Conservation (phyloP, 2,329 filamentous ascomycete genomes). For the Uncinocarpus reesii region DNA sequence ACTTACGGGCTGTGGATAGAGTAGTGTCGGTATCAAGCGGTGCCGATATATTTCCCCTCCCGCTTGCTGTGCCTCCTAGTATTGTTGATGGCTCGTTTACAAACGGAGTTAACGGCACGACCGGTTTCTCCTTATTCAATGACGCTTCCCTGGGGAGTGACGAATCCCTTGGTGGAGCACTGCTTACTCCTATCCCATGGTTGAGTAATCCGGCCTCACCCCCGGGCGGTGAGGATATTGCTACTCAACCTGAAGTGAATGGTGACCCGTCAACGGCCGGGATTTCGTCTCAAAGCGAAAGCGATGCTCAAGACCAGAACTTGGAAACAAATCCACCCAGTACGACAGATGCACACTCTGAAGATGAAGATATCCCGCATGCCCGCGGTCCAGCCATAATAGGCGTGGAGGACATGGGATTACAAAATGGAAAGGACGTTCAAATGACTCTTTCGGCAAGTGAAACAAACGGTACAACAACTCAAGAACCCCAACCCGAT, state of each 20-base stretch:
- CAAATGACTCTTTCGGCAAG: constrained; percentile 29
- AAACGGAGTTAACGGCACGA: constrained; percentile 48
- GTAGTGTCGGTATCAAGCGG: constrained; percentile 82
- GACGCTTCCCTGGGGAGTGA: constrained; percentile 58
- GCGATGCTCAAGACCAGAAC: constrained; percentile 18
- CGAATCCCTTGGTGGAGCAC: constrained; percentile 77
- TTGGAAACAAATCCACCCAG: constrained; percentile 15
- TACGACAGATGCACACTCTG: constrained; percentile 20
- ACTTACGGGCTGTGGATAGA: constrained; percentile 81
- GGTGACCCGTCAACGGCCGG: constrained; percentile 1
- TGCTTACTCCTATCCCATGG: constrained; percentile 93
- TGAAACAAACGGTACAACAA: constrained; percentile 15
- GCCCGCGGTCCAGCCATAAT: constrained; percentile 76
- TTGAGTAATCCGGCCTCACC: constrained; percentile 38
- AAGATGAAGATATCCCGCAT: constrained; percentile 58
- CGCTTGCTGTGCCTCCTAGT: constrained; percentile 44
- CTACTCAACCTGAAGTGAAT: constrained; percentile 16
- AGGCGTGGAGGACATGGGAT: constrained; percentile 76
- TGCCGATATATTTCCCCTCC: constrained; percentile 71
- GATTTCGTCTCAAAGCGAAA: constrained; percentile 35
- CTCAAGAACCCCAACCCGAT: constrained; percentile 14
- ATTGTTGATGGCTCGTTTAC: constrained; percentile 23
- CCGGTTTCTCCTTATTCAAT: constrained; percentile 29
- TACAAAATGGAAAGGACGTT: constrained; percentile 49
- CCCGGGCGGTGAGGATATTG: constrained; percentile 19